These are phyloP conservation scores for Breynia disticha DNA, from an alignment of 441 rosid genomes.

Conservation along the genomic window DNA sequence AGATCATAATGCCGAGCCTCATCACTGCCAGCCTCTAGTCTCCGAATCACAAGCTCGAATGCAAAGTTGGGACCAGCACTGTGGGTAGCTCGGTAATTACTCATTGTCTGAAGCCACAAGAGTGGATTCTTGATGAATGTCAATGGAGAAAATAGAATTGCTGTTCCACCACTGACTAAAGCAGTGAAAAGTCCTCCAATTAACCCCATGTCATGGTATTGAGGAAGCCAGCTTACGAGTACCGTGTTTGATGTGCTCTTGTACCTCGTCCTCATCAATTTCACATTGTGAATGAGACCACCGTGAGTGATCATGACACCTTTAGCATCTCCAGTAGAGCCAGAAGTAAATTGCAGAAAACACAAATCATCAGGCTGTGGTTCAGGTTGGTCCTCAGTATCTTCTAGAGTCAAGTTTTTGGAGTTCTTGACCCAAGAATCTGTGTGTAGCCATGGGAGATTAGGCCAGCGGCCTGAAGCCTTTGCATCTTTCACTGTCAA, in stretches of 20 bases:
- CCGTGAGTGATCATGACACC: conserved; percentile 67
- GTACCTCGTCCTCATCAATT: conserved; percentile 45
- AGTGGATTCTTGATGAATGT: conserved; percentile 58
- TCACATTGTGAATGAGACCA: conserved; percentile 60
- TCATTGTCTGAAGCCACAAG: conserved; percentile 52
- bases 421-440: conserved; percentile 56
- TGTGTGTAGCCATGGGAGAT: conserved; percentile 61
- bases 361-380: conserved; percentile 41
- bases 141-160: conserved; percentile 52
- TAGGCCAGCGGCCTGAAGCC: conserved; percentile 41
- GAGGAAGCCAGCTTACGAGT: conserved; percentile 67
- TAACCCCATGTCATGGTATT: conserved; percentile 74
- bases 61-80: conserved; percentile 74
- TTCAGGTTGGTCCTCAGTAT: conserved; percentile 16
- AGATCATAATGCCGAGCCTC: conserved; percentile 35
- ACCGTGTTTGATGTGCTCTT: conserved; percentile 58
- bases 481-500: conserved; percentile 30
- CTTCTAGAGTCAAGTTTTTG: conserved; percentile 14
- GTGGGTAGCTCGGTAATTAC: conserved; percentile 51
- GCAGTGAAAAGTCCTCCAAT: conserved; percentile 70
- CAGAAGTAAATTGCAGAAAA: conserved; percentile 68
- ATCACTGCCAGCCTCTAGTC: conserved; percentile 41
- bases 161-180: conserved; percentile 56
- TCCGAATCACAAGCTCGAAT: conserved; percentile 50
- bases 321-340: conserved; percentile 72